Conservation (phyloP, 495 filamentous ascomycete genomes). For the Aspergillus bertholletiae region DNA sequence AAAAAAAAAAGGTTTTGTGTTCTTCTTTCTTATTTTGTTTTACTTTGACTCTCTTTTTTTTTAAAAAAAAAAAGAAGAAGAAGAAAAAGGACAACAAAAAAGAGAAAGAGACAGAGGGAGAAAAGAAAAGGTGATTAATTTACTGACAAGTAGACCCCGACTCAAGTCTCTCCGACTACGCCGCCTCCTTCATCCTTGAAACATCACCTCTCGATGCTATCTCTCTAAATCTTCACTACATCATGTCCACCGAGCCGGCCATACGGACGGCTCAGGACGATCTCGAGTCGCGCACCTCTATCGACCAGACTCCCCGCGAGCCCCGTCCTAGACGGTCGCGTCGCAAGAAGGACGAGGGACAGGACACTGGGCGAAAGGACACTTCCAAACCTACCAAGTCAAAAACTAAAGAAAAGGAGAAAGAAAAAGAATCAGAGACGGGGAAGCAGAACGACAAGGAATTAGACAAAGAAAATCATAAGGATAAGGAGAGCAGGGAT, state of each 20-base stretch:
- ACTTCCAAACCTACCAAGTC: constrained; percentile 15
- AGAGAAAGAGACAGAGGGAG: too few relatives aligned
- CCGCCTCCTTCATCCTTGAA: not conserved
- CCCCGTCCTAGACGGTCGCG: constrained; percentile 38
- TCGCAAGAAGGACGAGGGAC: constrained; percentile 44
- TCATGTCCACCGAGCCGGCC: constrained; percentile 24
- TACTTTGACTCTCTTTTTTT: too few relatives aligned
- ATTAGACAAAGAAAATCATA: constrained; percentile 10
- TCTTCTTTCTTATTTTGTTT: too few relatives aligned
- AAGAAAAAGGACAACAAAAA: too few relatives aligned
- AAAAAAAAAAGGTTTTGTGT: too few relatives aligned
- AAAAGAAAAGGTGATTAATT: constrained; percentile 6
- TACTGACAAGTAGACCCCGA: too few relatives aligned
- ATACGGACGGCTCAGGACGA: constrained; percentile 20
- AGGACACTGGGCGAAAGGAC: constrained; percentile 18
- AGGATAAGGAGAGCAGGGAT: constrained; percentile 18
- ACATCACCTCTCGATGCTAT: constrained; percentile 2
- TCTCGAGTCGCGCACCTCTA: constrained; percentile 14
- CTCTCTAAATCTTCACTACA: constrained; percentile 8
- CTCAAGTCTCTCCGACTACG: constrained; percentile 5
- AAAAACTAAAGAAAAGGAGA: constrained; percentile 28
- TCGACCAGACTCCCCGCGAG: constrained; percentile 11
- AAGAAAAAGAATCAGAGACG: constrained; percentile 23
- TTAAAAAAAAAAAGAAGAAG: too few relatives aligned
- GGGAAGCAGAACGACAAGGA: constrained; percentile 26